Evolutionary conservation across 352 stramenopile species (phyloP), one percentile per base, ranked within the genome.

Genomic region (Phytophthora boehmeriae): DNA sequence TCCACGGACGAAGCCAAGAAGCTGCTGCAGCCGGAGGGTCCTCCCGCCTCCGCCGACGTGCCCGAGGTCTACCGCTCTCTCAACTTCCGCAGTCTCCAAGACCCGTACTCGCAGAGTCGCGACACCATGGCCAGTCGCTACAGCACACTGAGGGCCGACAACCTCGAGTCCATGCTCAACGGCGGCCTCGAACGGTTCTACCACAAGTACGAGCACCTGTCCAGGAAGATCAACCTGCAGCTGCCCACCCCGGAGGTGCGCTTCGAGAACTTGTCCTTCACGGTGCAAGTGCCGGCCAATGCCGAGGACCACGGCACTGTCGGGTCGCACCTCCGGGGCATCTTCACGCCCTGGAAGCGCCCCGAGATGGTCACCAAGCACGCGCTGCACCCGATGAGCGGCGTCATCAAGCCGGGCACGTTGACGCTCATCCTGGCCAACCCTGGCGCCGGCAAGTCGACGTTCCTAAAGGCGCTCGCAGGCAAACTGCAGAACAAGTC

Each of bases 341-440:
- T 84, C 45, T 67, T 80, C 45, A 76, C 63, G 55, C 78, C 76
- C 14, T 88, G 76, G 75, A 60, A 77, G 14, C 3, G 25, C 25
- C 25, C 3, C 25, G n/a, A 30, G 6, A 8, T n/a, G n/a, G n/a
- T n/a, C n/a, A 75, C 75, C 27, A 72, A 84, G 22, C 56, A 80
- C 19, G 76, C 88, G 34, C 58, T 90, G 47, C 75, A 89, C 39
- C 77, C 77, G 16, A 89, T 90, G 73, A 87, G 17, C 61, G 95
- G 98, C 41, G 98, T 99, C 63, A 86, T 90, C 48, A 73, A 76
- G 9, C 73, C 73, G 0, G 73, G 69, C 5, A 72, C 69, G 14
- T 76, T 81, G 73, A 81, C 73, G 38, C 46, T 92, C 16, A 82
- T 92, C 30, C 59, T 92, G 19, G 83, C 78, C 9, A 89, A 89